A percentile compares a stretch with the other conserved stretches of the same genome.
Conservation (phyloP, 1,139 yeast species). For the Suhomyces yuchorum region DNA sequence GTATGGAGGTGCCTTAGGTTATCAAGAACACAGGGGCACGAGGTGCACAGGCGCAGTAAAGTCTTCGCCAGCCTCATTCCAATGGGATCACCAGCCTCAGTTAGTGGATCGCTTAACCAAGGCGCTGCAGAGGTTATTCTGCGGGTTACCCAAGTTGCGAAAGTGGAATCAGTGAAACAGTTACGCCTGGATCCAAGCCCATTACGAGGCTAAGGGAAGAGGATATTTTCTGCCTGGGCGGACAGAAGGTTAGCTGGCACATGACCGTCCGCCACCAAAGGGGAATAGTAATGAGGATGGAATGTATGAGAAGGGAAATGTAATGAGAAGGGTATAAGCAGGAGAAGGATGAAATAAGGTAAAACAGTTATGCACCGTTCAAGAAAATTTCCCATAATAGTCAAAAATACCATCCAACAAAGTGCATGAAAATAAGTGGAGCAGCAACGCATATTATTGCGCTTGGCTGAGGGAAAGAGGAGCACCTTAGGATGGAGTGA, state of each 20-base stretch:
- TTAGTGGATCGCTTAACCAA: background rate
- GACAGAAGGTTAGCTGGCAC: background rate
- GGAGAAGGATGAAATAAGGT: background rate
- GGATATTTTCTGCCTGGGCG: background rate
- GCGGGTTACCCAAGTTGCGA: background rate
- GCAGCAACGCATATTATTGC: background rate
- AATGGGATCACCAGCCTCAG: background rate
- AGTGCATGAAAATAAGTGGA: background rate
- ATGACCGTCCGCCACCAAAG: background rate
- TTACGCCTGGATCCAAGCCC: background rate
- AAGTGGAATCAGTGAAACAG: background rate
- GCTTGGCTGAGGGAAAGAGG: background rate
- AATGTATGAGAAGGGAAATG: background rate
- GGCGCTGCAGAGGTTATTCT: background rate
- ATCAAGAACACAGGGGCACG: slow-evolving; percentile 1
- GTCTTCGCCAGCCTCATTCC: slow-evolving; percentile 1
- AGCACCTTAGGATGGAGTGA: background rate
- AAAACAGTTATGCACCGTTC: background rate
- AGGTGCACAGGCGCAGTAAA: background rate
- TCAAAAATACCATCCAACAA: background rate
- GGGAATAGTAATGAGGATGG: background rate
- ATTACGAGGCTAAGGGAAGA: background rate
- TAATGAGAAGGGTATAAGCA: background rate
- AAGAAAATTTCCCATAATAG: background rate
- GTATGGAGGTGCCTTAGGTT: background rate